Conservation (phyloP, 352 stramenopile species). For the Globisporangium uncinulatum region DNA sequence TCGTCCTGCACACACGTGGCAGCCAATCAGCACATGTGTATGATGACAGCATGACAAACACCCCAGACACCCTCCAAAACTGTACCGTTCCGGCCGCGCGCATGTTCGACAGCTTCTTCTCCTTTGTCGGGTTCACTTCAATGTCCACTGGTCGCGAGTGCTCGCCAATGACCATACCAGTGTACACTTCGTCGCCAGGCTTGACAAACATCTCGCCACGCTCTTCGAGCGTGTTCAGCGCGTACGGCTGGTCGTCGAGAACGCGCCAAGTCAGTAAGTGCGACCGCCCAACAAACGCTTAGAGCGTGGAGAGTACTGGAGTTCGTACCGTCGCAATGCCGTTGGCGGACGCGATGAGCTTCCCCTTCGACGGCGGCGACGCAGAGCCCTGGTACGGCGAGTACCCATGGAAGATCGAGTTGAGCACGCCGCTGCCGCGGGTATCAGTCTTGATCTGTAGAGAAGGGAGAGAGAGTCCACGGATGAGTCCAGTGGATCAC, state of each 20-base stretch:
- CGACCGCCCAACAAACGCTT: background rate
- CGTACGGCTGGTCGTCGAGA: conserved; percentile 62
- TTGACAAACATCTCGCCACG: conserved; percentile 96
- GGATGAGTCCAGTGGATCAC: background rate
- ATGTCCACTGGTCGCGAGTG: conserved; percentile 94
- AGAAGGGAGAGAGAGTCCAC: background rate
- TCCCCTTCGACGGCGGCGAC: conserved; percentile 75
- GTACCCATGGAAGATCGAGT: conserved; percentile 97
- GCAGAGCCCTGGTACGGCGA: conserved; percentile 68
- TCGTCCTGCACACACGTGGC: conserved; percentile 72
- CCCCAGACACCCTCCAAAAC: background rate
- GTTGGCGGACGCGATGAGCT: conserved; percentile 75
- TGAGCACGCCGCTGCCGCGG: conserved; percentile 94
- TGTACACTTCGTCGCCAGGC: conserved; percentile 94
- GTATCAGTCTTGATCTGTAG: conserved; percentile 93
- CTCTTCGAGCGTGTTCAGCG: conserved; percentile 89
- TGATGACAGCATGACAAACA: background rate
- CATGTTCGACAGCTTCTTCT: conserved; percentile 98
- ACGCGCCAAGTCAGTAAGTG: background rate
- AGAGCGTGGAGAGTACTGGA: background rate
- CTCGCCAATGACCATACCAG: conserved; percentile 98
- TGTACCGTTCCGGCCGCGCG: conserved; percentile 83
- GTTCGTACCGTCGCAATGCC: conserved; percentile 48
- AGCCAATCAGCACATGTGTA: background rate
- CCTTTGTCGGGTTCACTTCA: conserved; percentile 97